Conservation (phyloP, 73 alveolate genomes). For the Paramecium primaurelia region DNA sequence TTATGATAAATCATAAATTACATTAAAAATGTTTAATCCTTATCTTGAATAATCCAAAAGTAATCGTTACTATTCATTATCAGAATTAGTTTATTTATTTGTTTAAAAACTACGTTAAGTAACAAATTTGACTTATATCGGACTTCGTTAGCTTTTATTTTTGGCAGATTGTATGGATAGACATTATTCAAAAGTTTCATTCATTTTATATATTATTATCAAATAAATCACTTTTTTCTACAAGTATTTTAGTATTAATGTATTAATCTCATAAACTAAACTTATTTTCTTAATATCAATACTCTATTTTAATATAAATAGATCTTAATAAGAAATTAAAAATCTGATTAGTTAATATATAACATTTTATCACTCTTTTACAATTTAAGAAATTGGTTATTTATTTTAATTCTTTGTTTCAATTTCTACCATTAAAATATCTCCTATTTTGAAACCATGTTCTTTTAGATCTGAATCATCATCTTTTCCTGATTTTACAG, state of each 20-base stretch:
- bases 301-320: background rate
- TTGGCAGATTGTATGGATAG: background rate
- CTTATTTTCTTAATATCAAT: background rate
- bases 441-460: background rate
- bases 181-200: slow-evolving; percentile 1
- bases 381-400: background rate
- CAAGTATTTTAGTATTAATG: background rate
- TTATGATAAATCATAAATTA: background rate
- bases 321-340: background rate
- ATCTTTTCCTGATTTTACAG: slow-evolving; percentile 9
- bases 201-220: background rate
- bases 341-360: background rate
- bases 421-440: background rate
- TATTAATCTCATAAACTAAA: background rate
- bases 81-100: background rate
- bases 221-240: background rate
- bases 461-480: background rate
- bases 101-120: background rate
- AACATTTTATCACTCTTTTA: background rate
- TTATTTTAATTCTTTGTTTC: background rate
- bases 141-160: background rate
- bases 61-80: background rate
- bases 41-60: background rate
- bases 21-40: background rate
- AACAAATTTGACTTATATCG: background rate